These are phyloP conservation scores for Rhodamnia rubescens DNA, from an alignment of 345 rosid genomes.

Conservation along the genomic window DNA sequence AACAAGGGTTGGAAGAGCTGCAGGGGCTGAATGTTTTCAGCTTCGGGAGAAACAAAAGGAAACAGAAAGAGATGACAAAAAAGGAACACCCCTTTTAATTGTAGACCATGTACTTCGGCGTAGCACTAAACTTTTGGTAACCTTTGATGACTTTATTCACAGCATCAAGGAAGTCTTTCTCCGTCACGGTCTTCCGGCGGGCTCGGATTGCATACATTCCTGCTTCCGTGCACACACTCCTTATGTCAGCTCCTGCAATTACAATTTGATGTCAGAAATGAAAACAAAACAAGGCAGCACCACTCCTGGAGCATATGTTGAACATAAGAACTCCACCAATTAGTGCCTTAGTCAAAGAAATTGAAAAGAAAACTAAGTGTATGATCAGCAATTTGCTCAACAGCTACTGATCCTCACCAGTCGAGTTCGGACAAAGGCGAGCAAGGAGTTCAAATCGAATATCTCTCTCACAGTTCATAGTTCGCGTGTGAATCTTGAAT, in stretches of 20 bases:
- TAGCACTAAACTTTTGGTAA: conserved; percentile 90
- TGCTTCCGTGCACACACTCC: conserved; percentile 96
- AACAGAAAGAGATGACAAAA: not conserved
- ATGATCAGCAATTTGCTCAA: not conserved
- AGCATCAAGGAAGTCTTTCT: conserved; percentile 95
- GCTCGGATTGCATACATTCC: conserved; percentile 95
- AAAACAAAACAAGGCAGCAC: not conserved
- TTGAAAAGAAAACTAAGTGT: not conserved
- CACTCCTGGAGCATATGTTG: not conserved
- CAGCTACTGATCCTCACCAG: conserved; percentile 31
- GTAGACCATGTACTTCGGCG: conserved; percentile 94
- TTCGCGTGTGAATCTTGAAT: conserved; percentile 85
- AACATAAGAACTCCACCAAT: not conserved
- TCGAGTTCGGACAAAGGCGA: conserved; percentile 89
- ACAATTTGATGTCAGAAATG: not conserved
- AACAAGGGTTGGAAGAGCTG: not conserved
- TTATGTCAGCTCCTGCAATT: conserved; percentile 76
- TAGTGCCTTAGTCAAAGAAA: not conserved
- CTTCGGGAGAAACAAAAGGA: not conserved
- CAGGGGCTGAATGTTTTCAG: not conserved
- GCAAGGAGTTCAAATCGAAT: conserved; percentile 90
- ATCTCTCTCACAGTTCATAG: conserved; percentile 89
- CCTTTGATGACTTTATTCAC: conserved; percentile 96
- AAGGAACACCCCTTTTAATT: conserved; percentile 17
- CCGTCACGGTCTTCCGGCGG: conserved; percentile 85